A percentile compares a stretch with the other conserved stretches of the same genome.
These are phyloP conservation scores for Desmodesmus armatus DNA, from an alignment of 139 green algal species.

Conservation along the genomic window DNA sequence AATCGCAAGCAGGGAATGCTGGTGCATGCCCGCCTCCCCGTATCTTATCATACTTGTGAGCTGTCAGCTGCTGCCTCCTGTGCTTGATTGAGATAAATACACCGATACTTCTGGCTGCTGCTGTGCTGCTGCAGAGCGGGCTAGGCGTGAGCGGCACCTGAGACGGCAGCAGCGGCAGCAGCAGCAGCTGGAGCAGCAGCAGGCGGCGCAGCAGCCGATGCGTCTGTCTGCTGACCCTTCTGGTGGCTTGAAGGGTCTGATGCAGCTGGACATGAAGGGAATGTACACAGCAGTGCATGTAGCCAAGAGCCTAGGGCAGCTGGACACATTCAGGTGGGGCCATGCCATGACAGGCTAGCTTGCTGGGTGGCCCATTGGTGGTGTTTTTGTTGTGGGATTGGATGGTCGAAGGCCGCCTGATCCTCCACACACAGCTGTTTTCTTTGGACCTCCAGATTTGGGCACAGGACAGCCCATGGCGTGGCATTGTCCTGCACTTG, in stretches of 20 bases:
- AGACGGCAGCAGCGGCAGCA: neutral
- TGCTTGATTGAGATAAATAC: too few species aligned
- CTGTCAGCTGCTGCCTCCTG: too few species aligned
- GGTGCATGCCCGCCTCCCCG: neutral
- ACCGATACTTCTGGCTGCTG: neutral
- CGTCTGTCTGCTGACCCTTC: neutral
- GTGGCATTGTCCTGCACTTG: too few species aligned
- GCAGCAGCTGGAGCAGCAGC: constrained; percentile 20
- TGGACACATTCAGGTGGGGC: constrained; percentile 43
- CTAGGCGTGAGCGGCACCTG: too few species aligned
- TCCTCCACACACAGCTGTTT: too few species aligned
- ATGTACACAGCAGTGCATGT: constrained; percentile 56
- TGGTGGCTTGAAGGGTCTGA: constrained; percentile 59
- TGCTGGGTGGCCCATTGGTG: too few species aligned
- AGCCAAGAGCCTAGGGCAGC: neutral
- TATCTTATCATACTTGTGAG: neutral
- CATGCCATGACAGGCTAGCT: too few species aligned
- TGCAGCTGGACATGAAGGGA: constrained; percentile 70
- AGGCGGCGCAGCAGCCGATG: neutral
- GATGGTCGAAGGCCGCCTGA: too few species aligned
- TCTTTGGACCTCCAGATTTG: too few species aligned
- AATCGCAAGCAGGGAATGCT: neutral
- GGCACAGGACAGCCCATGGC: too few species aligned
- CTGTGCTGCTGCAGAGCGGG: neutral
- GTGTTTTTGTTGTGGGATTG: too few species aligned